phyloP scores from a whole-genome alignment of 2,329 filamentous ascomycete genomes.

The Pestalotiopsis sp. region DNA sequence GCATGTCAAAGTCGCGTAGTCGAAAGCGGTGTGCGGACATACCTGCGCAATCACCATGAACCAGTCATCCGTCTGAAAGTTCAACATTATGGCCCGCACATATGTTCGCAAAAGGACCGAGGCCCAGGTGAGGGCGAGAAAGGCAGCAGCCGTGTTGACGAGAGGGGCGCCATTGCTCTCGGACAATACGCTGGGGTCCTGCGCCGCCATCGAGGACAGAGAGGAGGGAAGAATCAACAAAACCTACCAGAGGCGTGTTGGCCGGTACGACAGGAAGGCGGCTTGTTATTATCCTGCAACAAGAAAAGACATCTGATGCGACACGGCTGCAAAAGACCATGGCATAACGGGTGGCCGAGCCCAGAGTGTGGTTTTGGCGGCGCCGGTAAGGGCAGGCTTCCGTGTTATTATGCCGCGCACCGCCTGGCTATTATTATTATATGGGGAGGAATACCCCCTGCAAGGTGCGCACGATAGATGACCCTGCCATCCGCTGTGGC shows the following conservation, averaged over 20 bases:
- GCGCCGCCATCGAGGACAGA: constrained; percentile 27
- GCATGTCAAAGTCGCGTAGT: constrained; percentile 5
- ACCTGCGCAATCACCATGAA: constrained; percentile 53
- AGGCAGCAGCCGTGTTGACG: constrained; percentile 34
- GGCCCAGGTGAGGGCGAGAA: constrained; percentile 34
- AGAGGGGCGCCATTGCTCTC: constrained; percentile 32
- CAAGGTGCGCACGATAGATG: not conserved
- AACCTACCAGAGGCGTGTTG: constrained; percentile 2
- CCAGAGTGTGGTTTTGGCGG: not conserved
- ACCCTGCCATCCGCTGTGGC: not conserved
- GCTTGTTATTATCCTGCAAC: not conserved
- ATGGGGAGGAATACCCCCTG: not conserved
- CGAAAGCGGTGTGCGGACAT: constrained; percentile 16
- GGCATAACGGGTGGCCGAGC: not conserved
- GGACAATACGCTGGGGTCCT: constrained; percentile 30
- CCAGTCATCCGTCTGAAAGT: constrained; percentile 54
- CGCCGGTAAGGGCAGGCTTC: not conserved
- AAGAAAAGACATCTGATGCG: not conserved
- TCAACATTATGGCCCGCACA: constrained; percentile 30
- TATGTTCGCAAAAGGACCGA: constrained; percentile 29
- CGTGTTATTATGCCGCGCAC: not conserved
- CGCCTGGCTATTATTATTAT: not conserved
- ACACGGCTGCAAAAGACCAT: not conserved
- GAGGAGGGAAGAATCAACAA: not conserved
- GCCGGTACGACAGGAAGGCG: not conserved